Conservation (phyloP, 331 rosid species). For the Phaseolus coccineus region DNA sequence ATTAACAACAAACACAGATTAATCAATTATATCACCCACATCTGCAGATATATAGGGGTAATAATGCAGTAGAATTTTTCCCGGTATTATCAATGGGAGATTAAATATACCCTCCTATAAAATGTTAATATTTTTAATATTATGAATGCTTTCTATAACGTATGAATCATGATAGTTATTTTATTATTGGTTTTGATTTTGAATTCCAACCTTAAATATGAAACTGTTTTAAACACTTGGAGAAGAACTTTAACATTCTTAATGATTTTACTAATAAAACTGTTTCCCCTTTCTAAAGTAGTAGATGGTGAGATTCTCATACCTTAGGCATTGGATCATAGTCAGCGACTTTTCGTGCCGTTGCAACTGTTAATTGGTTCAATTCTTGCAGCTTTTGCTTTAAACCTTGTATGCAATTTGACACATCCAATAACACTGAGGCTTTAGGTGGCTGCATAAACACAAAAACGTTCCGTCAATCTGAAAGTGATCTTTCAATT, state of each 20-base stretch:
- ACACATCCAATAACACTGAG: slow-evolving; percentile 52
- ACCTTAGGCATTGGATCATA: slow-evolving; percentile 60
- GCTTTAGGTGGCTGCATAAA: slow-evolving; percentile 49
- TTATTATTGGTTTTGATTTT: no score
- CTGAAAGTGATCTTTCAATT: background rate
- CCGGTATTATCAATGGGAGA: background rate
- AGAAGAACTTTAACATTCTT: no score
- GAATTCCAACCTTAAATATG: no score
- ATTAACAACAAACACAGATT: slow-evolving; percentile 1
- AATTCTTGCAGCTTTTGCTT: slow-evolving; percentile 52
- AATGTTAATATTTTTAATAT: no score
- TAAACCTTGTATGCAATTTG: slow-evolving; percentile 49
- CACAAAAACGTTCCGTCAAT: background rate
- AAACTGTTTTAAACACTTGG: no score
- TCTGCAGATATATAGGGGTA: background rate
- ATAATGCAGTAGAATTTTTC: background rate
- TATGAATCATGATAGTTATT: no score
- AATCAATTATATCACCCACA: background rate
- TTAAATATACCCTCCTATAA: background rate
- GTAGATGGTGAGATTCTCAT: slow-evolving; percentile 6
- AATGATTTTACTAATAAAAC: no score
- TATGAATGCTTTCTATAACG: no score
- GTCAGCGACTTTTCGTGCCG: slow-evolving; percentile 16
- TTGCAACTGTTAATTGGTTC: slow-evolving; percentile 45
- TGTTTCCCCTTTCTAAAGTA: no score